Conservation (phyloP, 1,284 basidiomycete species). For the Dichomitus squalens region DNA sequence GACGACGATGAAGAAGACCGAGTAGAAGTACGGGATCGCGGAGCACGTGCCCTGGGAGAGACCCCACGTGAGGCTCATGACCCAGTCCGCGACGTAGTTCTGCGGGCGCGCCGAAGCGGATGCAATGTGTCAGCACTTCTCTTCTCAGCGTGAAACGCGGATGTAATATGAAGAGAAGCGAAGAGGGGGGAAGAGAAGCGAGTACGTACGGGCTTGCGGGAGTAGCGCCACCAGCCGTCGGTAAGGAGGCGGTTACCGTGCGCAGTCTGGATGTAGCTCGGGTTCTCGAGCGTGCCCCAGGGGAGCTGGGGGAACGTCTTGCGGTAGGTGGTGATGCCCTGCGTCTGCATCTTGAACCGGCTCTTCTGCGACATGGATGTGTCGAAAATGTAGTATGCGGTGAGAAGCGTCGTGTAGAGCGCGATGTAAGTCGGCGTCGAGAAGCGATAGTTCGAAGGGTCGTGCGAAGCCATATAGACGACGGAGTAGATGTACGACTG, state of each 20-base stretch:
- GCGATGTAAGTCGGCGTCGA: conserved; percentile 74
- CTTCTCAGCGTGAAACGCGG: not conserved
- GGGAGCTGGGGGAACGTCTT: conserved; percentile 95
- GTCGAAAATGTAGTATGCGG: conserved; percentile 92
- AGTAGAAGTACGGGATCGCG: conserved; percentile 95
- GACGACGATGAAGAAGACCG: conserved; percentile 90
- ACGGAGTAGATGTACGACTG: conserved; percentile 97
- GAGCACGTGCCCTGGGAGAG: conserved; percentile 82
- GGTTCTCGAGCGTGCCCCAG: conserved; percentile 84
- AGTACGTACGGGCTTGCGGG: conserved; percentile 80
- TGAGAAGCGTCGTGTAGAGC: conserved; percentile 76
- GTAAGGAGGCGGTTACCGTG: conserved; percentile 90
- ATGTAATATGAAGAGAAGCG: not conserved
- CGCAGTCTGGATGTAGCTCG: conserved; percentile 90
- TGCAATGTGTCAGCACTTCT: not conserved
- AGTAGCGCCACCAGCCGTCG: conserved; percentile 89
- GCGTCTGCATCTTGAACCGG: conserved; percentile 96
- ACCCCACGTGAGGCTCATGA: conserved; percentile 91
- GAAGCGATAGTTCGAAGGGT: conserved; percentile 88
- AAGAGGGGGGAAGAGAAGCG: not conserved
- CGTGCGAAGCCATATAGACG: conserved; percentile 96
- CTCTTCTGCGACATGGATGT: conserved; percentile 97
- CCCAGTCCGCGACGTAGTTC: conserved; percentile 90
- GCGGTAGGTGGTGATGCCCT: conserved; percentile 85
- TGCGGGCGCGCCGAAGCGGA: conserved; percentile 26